Percentiles rank a stretch among this genome's conserved stretches.
Conservation (phyloP, 2,329 filamentous ascomycete species). For the Penicillium sp. region DNA sequence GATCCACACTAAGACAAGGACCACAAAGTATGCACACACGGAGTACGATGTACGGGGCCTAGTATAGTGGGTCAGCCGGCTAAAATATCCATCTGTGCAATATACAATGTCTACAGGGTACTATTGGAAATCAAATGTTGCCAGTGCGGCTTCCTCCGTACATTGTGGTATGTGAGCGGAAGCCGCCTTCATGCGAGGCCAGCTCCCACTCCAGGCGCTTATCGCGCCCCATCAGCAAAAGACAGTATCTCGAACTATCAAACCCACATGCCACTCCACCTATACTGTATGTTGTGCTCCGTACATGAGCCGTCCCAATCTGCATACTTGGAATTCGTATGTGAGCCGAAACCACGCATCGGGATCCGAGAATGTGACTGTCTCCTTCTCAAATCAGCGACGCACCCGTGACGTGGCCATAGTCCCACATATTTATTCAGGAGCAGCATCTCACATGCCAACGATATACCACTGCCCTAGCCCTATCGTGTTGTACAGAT, state of each 20-base stretch:
- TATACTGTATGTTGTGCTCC: no score
- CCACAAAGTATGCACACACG: no score
- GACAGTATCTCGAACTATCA: neutral
- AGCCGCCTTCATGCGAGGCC: no score
- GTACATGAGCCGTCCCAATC: no score
- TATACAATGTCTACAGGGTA: no score
- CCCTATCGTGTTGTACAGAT: neutral
- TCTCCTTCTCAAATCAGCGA: neutral
- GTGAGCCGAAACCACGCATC: neutral
- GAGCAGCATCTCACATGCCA: slow-evolving; percentile 1
- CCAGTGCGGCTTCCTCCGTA: no score
- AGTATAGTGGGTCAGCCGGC: neutral
- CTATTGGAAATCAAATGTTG: no score
- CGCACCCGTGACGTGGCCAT: neutral
- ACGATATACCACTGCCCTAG: neutral
- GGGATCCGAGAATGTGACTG: neutral
- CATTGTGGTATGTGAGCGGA: no score
- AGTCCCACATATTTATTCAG: neutral
- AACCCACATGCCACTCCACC: no score
- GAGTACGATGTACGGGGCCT: no score
- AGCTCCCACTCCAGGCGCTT: slow-evolving; percentile 1
- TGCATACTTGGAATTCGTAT: no score
- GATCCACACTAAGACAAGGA: neutral
- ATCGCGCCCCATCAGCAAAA: neutral
- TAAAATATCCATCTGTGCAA: neutral